A percentile compares a stretch with the other conserved stretches of the same genome.
Evolutionary conservation across 768 basidiomycete genomes (phyloP).

Genomic region (Pleurotus cornucopiae): DNA sequence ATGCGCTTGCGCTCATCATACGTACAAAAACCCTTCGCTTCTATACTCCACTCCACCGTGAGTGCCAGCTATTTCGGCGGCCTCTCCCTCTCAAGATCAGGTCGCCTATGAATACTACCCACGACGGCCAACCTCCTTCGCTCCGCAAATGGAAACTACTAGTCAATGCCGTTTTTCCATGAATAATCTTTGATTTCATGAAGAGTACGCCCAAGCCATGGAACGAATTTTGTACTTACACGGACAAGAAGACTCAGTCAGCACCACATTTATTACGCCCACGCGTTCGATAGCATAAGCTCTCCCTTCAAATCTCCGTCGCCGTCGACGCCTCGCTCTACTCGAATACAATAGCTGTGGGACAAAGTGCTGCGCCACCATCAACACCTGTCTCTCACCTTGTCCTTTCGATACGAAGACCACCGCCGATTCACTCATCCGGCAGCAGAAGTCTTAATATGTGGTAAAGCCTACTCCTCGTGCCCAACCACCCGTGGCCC

Average conservation of each 20-base stretch:
- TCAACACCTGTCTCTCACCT: background rate
- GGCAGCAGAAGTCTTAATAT: too few species aligned
- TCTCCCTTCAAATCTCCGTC: background rate
- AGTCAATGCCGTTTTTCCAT: too few species aligned
- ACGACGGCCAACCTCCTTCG: too few species aligned
- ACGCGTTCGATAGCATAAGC: background rate
- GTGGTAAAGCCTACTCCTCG: background rate
- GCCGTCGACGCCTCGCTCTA: background rate
- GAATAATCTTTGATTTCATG: too few species aligned
- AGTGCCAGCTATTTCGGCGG: too few species aligned
- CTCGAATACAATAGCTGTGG: slow-evolving; percentile 7
- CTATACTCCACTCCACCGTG: background rate
- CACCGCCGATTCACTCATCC: too few species aligned
- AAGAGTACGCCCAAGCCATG: too few species aligned
- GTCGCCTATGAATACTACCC: too few species aligned
- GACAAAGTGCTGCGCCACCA: slow-evolving; percentile 3
- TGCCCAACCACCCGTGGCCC: background rate
- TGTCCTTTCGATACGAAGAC: background rate
- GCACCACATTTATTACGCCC: background rate
- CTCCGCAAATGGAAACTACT: too few species aligned
- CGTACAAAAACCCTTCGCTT: background rate
- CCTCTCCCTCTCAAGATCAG: background rate
- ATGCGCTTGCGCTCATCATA: background rate
- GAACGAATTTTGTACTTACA: too few species aligned
- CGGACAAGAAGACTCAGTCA: too few species aligned